phyloP scores from a whole-genome alignment of 345 rosid species.

The Toxicodendron radicans region DNA sequence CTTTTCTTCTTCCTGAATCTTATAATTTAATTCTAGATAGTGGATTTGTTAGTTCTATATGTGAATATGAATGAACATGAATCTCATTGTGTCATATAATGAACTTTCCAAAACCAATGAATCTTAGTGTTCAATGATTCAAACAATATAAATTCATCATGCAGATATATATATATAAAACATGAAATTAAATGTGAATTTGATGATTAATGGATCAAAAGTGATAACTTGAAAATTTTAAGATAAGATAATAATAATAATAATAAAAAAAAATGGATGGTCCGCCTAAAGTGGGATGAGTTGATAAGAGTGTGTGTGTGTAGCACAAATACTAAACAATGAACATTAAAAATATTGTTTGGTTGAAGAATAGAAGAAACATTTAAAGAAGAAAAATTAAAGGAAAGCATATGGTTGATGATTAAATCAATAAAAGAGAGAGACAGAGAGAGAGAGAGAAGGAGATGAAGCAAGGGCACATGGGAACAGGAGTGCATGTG shows the following conservation, averaged over 20 bases:
- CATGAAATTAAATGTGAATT: too few relatives aligned
- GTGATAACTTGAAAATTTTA: not conserved
- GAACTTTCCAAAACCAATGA: slow-evolving; percentile 3
- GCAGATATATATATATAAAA: too few relatives aligned
- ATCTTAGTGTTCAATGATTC: not conserved
- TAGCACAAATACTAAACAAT: slow-evolving; percentile 3
- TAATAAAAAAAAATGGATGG: slow-evolving; percentile 9
- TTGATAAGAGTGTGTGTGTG: not conserved
- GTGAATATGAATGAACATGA: not conserved
- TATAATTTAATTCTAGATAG: not conserved
- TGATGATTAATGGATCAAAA: slow-evolving; percentile 15
- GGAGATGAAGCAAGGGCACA: slow-evolving; percentile 55
- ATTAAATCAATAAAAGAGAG: not conserved
- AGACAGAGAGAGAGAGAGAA: not conserved
- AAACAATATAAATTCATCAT: too few relatives aligned
- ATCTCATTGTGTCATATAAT: not conserved
- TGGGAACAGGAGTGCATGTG: slow-evolving; percentile 80
- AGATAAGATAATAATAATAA: too few relatives aligned
- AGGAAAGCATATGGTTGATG: slow-evolving; percentile 13
- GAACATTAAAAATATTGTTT: slow-evolving; percentile 10
- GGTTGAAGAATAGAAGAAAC: not conserved
- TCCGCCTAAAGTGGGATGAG: slow-evolving; percentile 11
- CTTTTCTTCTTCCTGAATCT: not conserved
- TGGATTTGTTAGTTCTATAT: not conserved
- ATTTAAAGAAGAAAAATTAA: slow-evolving; percentile 11